A percentile compares a stretch with the other conserved stretches of the same genome.
Conservation (phyloP, 2,329 filamentous ascomycete species). For the Leptographium lundbergii region DNA sequence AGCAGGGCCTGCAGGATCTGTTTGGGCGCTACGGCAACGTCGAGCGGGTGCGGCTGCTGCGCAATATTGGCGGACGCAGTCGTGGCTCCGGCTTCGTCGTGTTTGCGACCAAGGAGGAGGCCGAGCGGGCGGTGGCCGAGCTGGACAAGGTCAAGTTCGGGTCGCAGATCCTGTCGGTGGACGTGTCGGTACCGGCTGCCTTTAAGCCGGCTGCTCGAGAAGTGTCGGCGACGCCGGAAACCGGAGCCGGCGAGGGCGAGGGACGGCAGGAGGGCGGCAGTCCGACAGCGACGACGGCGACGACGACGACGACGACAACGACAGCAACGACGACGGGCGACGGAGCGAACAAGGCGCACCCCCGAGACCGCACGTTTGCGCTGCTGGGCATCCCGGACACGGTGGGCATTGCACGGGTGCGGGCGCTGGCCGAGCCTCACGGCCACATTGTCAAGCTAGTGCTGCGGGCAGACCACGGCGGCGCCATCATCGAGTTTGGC, state of each 20-base stretch:
- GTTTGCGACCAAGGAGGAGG: slow-evolving; percentile 58
- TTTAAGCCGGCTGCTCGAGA: slow-evolving; percentile 40
- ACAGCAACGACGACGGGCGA: neutral
- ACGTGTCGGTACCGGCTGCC: slow-evolving; percentile 42
- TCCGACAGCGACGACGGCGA: neutral
- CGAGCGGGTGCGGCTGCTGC: slow-evolving; percentile 58
- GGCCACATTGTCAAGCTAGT: slow-evolving; percentile 64
- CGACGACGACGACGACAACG: neutral
- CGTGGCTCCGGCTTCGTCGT: slow-evolving; percentile 73
- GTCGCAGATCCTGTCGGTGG: slow-evolving; percentile 54
- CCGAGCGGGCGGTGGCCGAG: slow-evolving; percentile 50
- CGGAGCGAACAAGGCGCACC: no score
- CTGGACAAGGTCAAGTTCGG: slow-evolving; percentile 61
- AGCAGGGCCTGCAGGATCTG: slow-evolving; percentile 55
- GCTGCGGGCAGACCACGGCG: slow-evolving; percentile 68
- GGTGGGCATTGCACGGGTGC: slow-evolving; percentile 75
- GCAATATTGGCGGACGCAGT: slow-evolving; percentile 52
- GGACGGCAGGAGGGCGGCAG: no score
- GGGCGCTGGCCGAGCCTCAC: slow-evolving; percentile 51
- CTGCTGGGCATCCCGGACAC: slow-evolving; percentile 85
- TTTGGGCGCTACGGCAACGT: slow-evolving; percentile 70
- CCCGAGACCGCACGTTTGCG: slow-evolving; percentile 44
- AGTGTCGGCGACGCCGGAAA: slow-evolving; percentile 18
- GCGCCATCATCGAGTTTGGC: slow-evolving; percentile 73
- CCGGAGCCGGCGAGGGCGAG: neutral